Percentiles rank a stretch among this genome's conserved stretches.
phyloP scores from a whole-genome alignment of 2,329 filamentous ascomycete species.

The Cordyceps javanica region DNA sequence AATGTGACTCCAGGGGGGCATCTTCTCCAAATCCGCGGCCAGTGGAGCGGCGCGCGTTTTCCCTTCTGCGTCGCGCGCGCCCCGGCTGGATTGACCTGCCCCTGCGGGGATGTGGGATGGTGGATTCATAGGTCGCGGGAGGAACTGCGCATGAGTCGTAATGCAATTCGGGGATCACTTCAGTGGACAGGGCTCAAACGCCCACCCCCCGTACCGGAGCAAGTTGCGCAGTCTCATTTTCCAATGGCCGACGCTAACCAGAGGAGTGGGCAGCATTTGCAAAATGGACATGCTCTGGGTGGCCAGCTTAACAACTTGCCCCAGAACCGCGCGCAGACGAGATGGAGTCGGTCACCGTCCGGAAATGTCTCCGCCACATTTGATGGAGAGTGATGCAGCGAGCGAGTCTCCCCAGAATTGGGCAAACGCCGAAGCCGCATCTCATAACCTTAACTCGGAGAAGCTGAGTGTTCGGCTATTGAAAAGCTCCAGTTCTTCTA shows the following conservation, averaged over 20 bases:
- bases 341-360: too few species aligned
- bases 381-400: too few species aligned
- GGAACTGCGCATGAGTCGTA: slow-evolving; percentile 7
- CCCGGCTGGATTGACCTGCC: background rate
- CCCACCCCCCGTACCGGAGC: too few species aligned
- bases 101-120: background rate
- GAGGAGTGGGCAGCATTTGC: too few species aligned
- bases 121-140: background rate
- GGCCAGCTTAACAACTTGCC: too few species aligned
- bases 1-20: background rate
- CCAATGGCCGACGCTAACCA: too few species aligned
- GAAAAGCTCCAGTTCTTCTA: background rate
- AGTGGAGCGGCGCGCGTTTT: background rate
- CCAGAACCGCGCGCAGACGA: too few species aligned
- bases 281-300: too few species aligned
- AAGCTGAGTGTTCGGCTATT: slow-evolving; percentile 7
- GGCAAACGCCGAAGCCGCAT: background rate
- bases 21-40: background rate
- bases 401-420: background rate
- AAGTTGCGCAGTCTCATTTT: too few species aligned
- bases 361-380: too few species aligned
- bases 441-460: background rate
- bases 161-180: background rate
- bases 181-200: background rate
- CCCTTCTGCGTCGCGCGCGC: background rate